Conservation (phyloP, 1,284 basidiomycete species). For the Phlebopus sp. region DNA sequence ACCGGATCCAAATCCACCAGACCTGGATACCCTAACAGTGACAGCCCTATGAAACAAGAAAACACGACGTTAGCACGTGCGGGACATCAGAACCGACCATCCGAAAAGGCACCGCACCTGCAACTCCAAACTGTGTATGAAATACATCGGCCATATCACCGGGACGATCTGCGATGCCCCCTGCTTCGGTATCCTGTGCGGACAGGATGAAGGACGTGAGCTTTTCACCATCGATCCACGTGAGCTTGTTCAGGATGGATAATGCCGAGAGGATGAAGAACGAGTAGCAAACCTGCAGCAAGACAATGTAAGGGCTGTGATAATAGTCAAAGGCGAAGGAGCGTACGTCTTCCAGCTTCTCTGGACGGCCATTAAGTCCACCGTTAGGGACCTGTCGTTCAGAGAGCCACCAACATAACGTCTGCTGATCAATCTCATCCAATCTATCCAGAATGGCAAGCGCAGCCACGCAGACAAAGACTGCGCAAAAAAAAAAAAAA, state of each 20-base stretch:
- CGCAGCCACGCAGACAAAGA: conserved; percentile 87
- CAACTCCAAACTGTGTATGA: conserved; percentile 92
- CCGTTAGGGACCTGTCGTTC: conserved; percentile 93
- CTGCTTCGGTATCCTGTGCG: conserved; percentile 85
- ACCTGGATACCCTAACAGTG: conserved; percentile 85
- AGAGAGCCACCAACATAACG: conserved; percentile 87
- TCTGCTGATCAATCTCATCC: conserved; percentile 73
- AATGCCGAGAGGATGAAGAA: conserved; percentile 95
- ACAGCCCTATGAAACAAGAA: conserved; percentile 61
- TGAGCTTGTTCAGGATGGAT: conserved; percentile 79
- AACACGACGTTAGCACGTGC: background rate
- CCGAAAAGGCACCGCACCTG: conserved; percentile 56
- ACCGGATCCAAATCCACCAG: conserved; percentile 87
- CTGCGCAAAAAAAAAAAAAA: conserved; percentile 50
- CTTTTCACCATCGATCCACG: conserved; percentile 91
- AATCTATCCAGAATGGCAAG: conserved; percentile 84
- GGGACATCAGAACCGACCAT: background rate
- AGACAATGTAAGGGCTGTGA: background rate
- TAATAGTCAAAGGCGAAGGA: background rate
- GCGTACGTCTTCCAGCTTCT: conserved; percentile 95
- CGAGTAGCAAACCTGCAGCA: conserved; percentile 87
- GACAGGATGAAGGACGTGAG: conserved; percentile 82
- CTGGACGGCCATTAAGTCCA: conserved; percentile 92
- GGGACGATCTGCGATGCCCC: conserved; percentile 93
- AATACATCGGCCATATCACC: conserved; percentile 96